Conservation (phyloP, 2,329 filamentous ascomycete species). For the Aureobasidium vineae region DNA sequence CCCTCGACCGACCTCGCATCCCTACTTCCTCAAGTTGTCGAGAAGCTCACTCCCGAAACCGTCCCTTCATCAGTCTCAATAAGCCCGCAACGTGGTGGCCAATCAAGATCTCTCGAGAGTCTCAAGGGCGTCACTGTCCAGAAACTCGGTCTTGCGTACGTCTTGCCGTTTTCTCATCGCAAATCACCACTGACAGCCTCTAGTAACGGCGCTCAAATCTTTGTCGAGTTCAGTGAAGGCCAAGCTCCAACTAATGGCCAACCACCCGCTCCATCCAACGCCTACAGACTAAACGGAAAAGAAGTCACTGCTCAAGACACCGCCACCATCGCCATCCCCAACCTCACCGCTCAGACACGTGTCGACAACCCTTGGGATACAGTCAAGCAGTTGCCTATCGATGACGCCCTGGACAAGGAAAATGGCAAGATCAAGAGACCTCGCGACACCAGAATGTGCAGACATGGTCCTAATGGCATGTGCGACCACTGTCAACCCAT, state of each 20-base stretch:
- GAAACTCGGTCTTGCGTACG: slow-evolving; percentile 57
- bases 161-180: slow-evolving; percentile 21
- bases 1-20: slow-evolving; percentile 68
- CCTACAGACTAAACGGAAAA: slow-evolving; percentile 75
- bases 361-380: slow-evolving; percentile 93
- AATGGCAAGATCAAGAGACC: slow-evolving; percentile 84
- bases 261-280: slow-evolving; percentile 34
- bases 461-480: slow-evolving; percentile 96
- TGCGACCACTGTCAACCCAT: slow-evolving; percentile 98
- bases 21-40: slow-evolving; percentile 55
- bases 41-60: slow-evolving; percentile 58
- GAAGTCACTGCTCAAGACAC: slow-evolving; percentile 68
- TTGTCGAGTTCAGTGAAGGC: slow-evolving; percentile 72
- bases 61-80: slow-evolving; percentile 57
- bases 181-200: slow-evolving; percentile 33
- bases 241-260: slow-evolving; percentile 52
- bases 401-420: slow-evolving; percentile 79
- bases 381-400: slow-evolving; percentile 81
- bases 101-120: slow-evolving; percentile 53
- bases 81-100: slow-evolving; percentile 60
- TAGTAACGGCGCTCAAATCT: slow-evolving; percentile 90
- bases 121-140: slow-evolving; percentile 57
- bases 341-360: slow-evolving; percentile 56
- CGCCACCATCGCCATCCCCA: slow-evolving; percentile 58
- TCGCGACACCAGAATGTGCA: slow-evolving; percentile 81